Percentiles rank a stretch among this genome's conserved stretches.
Evolutionary conservation across 1,139 yeast species (phyloP).

Genomic region (Geotrichum europaeum): DNA sequence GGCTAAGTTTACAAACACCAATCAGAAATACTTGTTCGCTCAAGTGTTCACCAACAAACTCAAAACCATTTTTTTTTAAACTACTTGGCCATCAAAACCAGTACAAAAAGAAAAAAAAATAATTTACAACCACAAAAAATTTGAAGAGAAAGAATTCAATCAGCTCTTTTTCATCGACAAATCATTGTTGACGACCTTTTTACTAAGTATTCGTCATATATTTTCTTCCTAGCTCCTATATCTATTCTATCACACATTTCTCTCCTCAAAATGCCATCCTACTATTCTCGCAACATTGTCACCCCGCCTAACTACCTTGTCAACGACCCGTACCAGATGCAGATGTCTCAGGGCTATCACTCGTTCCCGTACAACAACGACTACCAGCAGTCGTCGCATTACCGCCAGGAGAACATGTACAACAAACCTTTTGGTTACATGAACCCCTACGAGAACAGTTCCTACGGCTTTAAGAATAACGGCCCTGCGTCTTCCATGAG

Average conservation of each 20-base stretch:
- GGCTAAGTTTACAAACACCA: not conserved
- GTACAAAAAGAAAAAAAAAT: not conserved
- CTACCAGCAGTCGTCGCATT: constrained; percentile 17
- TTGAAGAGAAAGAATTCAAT: not conserved
- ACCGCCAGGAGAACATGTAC: constrained; percentile 8
- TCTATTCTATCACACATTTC: not conserved
- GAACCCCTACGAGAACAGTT: constrained; percentile 9
- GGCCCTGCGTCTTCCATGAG: constrained; percentile 9
- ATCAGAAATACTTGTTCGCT: not conserved
- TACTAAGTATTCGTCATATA: constrained; percentile 24
- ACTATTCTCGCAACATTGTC: constrained; percentile 24
- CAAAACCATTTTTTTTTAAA: not conserved
- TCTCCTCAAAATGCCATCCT: constrained; percentile 23
- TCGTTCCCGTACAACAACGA: constrained; percentile 9
- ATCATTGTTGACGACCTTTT: constrained; percentile 25
- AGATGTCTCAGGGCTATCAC: constrained; percentile 9
- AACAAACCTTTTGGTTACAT: constrained; percentile 5
- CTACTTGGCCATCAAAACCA: not conserved
- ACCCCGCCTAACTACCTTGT: constrained; percentile 25
- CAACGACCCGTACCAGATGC: constrained; percentile 9
- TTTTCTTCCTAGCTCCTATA: not conserved
- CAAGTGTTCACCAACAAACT: not conserved
- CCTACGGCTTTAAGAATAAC: constrained; percentile 15
- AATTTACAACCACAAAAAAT: not conserved
- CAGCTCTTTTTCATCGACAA: not conserved